phyloP scores from a whole-genome alignment of 129 eudicot genomes.

The Logfia minima region DNA sequence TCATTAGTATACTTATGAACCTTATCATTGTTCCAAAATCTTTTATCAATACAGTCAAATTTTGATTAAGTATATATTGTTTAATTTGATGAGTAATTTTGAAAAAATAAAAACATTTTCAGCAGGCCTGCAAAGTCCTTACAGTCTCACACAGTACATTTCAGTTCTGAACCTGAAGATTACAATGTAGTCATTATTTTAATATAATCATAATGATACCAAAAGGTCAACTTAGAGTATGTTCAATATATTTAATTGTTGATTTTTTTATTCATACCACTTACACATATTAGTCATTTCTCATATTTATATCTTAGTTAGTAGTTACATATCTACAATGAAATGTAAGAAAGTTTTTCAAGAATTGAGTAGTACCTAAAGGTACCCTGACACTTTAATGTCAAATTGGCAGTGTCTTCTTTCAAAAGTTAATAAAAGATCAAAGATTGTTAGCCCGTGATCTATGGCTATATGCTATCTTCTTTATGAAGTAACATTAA shows the following conservation, averaged over 20 bases:
- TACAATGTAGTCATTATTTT: no score
- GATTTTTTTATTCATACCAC: no score
- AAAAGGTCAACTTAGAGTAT: no score
- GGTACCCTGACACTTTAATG: not conserved
- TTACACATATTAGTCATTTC: no score
- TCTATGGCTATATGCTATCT: not conserved
- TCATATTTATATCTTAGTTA: no score
- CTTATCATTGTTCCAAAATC: not conserved
- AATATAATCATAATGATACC: no score
- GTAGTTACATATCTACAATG: no score
- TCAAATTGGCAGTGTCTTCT: not conserved
- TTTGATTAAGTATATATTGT: not conserved
- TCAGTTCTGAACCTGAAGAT: not conserved
- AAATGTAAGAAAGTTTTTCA: no score
- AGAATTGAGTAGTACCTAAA: not conserved
- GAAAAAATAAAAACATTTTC: not conserved
- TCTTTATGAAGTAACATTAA: conserved; percentile 4
- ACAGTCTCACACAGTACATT: not conserved
- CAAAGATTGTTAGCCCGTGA: conserved; percentile 11
- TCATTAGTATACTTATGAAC: not conserved
- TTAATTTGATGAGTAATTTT: not conserved
- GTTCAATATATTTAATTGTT: no score
- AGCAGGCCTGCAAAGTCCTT: not conserved
- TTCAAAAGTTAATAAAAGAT: not conserved
- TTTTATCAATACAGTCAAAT: not conserved